Conservation (phyloP, 2,329 filamentous ascomycete genomes). For the Talaromyces atroroseus region DNA sequence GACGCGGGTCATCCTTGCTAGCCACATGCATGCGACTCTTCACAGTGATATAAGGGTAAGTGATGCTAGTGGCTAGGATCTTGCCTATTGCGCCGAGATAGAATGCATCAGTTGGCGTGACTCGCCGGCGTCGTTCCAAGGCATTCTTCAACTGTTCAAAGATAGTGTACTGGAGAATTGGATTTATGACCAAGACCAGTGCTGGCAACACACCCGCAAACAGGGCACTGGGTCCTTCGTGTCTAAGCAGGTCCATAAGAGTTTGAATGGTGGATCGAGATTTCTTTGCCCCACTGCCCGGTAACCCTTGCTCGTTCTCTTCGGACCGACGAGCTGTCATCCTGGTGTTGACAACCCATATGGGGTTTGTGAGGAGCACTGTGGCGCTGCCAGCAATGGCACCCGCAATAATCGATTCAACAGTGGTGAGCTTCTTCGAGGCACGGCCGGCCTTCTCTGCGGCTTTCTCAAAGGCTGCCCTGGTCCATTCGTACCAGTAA, state of each 20-base stretch:
- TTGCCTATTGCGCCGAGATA: slow-evolving; percentile 89
- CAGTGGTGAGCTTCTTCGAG: slow-evolving; percentile 76
- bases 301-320: slow-evolving; percentile 37
- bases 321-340: slow-evolving; percentile 85
- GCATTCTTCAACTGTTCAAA: slow-evolving; percentile 97
- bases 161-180: slow-evolving; percentile 96
- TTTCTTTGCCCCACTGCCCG: slow-evolving; percentile 39
- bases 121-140: slow-evolving; percentile 68
- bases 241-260: slow-evolving; percentile 68
- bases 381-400: slow-evolving; percentile 91
- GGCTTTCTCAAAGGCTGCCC: slow-evolving; percentile 72
- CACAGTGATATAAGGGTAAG: slow-evolving; percentile 97
- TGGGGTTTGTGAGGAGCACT: slow-evolving; percentile 93
- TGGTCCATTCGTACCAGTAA: slow-evolving; percentile 99
- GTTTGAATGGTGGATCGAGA: slow-evolving; percentile 73
- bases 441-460: slow-evolving; percentile 67
- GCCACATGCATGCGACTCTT: slow-evolving; percentile 98
- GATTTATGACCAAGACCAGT: slow-evolving; percentile 91
- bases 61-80: slow-evolving; percentile 86
- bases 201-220: slow-evolving; percentile 92
- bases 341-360: slow-evolving; percentile 98
- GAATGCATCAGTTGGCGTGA: slow-evolving; percentile 84
- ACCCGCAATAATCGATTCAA: slow-evolving; percentile 92
- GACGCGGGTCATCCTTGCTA: slow-evolving; percentile 65
- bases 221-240: slow-evolving; percentile 78